Percentiles rank a stretch among this genome's conserved stretches.
phyloP scores from a whole-genome alignment of 2,329 filamentous ascomycete species.

The Alternaria angustiovoidea region DNA sequence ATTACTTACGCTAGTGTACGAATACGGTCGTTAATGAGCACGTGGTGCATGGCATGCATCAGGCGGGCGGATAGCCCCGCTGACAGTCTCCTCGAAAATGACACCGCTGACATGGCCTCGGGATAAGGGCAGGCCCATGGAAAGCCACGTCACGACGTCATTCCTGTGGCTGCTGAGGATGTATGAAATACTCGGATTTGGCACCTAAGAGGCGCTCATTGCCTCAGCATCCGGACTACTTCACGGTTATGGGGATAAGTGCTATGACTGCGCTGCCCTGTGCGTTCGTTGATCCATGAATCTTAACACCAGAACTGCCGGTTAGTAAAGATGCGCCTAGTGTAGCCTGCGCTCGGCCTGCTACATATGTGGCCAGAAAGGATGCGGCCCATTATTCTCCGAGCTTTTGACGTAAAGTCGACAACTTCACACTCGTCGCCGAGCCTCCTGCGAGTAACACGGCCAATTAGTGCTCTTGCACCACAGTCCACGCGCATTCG shows the following conservation, averaged over 20 bases:
- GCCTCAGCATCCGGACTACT: not conserved
- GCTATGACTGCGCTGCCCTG: not conserved
- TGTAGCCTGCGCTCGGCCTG: slow-evolving; percentile 1
- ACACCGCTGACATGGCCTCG: slow-evolving; percentile 22
- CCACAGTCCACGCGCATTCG: not conserved
- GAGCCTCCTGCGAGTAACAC: not conserved
- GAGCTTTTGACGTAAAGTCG: not conserved
- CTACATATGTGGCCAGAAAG: slow-evolving; percentile 2
- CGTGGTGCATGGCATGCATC: slow-evolving; percentile 14
- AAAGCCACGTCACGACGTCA: slow-evolving; percentile 8
- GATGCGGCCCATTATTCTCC: slow-evolving; percentile 2
- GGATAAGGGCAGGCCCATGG: slow-evolving; percentile 5
- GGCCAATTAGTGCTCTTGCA: not conserved
- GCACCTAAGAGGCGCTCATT: not conserved
- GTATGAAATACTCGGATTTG: not conserved
- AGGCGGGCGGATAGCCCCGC: slow-evolving; percentile 19
- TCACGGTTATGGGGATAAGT: not conserved
- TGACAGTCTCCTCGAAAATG: slow-evolving; percentile 12
- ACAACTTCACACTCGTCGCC: not conserved
- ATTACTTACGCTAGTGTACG: slow-evolving; percentile 2
- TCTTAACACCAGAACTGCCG: not conserved
- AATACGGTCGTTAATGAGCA: slow-evolving; percentile 7
- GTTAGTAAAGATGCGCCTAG: not conserved
- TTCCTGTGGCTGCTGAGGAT: not conserved
- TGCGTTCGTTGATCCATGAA: slow-evolving; percentile 2